These are phyloP conservation scores for Amanita exitialis DNA, from an alignment of 768 basidiomycete genomes.

Conservation along the genomic window DNA sequence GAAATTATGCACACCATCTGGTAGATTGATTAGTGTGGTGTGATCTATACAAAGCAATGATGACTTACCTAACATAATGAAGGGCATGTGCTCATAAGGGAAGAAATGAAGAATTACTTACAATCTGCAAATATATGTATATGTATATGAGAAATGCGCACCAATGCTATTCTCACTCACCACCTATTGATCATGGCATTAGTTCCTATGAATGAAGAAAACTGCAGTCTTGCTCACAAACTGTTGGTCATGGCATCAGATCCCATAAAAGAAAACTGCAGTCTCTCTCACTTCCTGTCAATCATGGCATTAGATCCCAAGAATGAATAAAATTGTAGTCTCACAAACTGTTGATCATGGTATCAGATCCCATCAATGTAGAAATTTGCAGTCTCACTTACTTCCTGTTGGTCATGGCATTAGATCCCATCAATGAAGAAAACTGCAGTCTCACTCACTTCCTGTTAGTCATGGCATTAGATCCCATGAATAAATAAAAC, in stretches of 20 bases:
- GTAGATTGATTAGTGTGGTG: no score
- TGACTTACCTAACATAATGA: no score
- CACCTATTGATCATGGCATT: background rate
- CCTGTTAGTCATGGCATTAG: background rate
- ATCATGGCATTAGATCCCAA: background rate
- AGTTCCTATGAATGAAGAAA: slow-evolving; percentile 4
- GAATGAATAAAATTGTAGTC: background rate
- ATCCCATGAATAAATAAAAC: background rate
- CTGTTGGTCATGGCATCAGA: background rate
- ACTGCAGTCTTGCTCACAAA: background rate
- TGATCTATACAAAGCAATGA: no score
- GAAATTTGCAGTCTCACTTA: background rate
- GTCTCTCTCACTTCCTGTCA: background rate
- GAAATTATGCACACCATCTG: no score
- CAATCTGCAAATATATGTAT: no score
- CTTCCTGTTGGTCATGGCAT: background rate
- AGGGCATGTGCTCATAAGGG: no score
- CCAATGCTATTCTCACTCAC: background rate
- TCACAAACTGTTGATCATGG: background rate
- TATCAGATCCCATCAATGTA: background rate
- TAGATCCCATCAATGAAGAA: background rate
- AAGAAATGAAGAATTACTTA: no score
- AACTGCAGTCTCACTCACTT: background rate
- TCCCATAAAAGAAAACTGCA: background rate
- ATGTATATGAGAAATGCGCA: no score